Base-by-base conservation (phyloP, 805 yeast species). In the Suhomyces vadensis region DNA sequence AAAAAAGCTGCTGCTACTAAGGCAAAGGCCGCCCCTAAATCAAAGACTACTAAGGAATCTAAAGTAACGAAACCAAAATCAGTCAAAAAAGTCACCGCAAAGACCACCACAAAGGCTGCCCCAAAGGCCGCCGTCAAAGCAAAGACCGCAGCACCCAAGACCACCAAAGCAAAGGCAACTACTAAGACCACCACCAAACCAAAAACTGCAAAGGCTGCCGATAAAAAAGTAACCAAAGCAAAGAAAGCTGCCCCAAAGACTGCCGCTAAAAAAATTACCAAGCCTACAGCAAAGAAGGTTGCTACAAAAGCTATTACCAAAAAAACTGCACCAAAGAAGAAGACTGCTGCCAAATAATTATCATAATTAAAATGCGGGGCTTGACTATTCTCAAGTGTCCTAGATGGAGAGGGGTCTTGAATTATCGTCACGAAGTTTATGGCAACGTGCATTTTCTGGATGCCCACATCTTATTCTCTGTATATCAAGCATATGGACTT, bases 191-290 rank as follows among this genome's bases (percentile, higher is more conserved):
- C 19, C 27, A 27, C 44, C 17, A 29, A 36, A 14, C 29, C 43
- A 14, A 52, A 54, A 36, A 52, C 46, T 2, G 41, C 55, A 10
- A 63, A 56, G 50, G 59, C 66, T 31, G 58, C 65, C 35, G 48
- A 63, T 9, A 46, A 51, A 35, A 48, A 43, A 35, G 47, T 54
- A 17, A 40, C 54, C 21, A 48, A 42, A 35, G 37, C 53, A 13
- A 56, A 52, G 33, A 42, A 49, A 44, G 42, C 44, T 22, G 17
- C 41, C 35, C 41, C 46, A 24, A 27, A 31, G 37, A 42, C 49
- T 39, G 41, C 58, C 21, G 44, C 47, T 25, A 27, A 23, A 42
- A 48, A 29, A 35, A 50, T 35, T 24, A 43, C 31, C 46, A 52
- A 43, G 43, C 46, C 54, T 25, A 43, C 49, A 16, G 50, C 57